These are phyloP conservation scores for Canariomyces notabilis DNA, from an alignment of 2,329 filamentous ascomycete genomes.

Conservation along the genomic window DNA sequence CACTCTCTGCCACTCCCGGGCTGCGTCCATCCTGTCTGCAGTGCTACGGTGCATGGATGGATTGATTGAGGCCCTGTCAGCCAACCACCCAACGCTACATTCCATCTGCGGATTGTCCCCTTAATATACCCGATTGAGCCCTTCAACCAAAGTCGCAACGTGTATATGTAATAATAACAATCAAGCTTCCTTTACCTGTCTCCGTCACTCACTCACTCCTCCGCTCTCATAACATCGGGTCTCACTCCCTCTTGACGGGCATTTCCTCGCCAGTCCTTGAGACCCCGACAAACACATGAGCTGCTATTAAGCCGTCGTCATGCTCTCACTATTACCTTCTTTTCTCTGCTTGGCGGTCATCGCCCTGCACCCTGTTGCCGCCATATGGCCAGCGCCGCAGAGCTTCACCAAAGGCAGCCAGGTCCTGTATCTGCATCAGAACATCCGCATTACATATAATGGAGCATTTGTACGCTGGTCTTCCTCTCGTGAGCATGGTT, in stretches of 20 bases:
- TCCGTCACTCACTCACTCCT: neutral
- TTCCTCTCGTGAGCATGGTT: constrained; percentile 26
- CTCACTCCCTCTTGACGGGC: neutral
- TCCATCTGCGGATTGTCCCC: constrained; percentile 4
- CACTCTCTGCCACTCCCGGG: neutral
- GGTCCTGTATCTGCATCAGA: constrained; percentile 49
- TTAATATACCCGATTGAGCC: constrained; percentile 7
- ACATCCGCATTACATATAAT: constrained; percentile 54
- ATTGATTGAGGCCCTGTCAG: constrained; percentile 6
- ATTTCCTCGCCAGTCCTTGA: neutral
- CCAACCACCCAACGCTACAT: constrained; percentile 8
- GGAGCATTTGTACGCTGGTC: constrained; percentile 49
- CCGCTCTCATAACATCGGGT: neutral
- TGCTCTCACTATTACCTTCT: constrained; percentile 25
- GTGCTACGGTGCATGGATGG: constrained; percentile 9
- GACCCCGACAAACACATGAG: neutral
- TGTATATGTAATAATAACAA: constrained; percentile 4
- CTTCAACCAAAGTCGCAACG: constrained; percentile 1
- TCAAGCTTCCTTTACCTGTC: neutral
- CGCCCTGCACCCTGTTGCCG: constrained; percentile 39
- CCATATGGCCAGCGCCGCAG: constrained; percentile 54
- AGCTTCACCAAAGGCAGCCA: constrained; percentile 47
- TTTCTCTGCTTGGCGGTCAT: constrained; percentile 37
- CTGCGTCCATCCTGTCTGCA: constrained; percentile 10
- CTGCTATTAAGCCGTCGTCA: constrained; percentile 16